Evolutionary conservation across 2,329 filamentous ascomycete genomes (phyloP).

Genomic region (Claviceps humidiphila): DNA sequence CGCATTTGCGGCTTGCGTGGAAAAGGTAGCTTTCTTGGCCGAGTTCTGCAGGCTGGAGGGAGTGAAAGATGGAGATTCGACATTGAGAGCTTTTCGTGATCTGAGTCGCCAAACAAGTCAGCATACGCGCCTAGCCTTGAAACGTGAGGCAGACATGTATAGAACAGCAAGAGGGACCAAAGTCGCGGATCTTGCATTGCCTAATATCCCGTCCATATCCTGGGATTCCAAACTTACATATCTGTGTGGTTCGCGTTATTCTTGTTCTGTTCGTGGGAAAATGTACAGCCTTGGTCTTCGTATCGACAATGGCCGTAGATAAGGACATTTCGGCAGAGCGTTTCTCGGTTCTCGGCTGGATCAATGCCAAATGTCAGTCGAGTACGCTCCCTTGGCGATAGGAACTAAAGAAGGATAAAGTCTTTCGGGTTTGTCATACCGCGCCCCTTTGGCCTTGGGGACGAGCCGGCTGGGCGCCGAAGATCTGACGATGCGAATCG

Average conservation of each 20-base stretch:
- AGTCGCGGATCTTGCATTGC: too few species aligned
- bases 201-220: too few species aligned
- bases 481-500: constrained; percentile 33
- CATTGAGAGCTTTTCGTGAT: constrained; percentile 71
- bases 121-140: not conserved
- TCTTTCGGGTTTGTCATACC: constrained; percentile 26
- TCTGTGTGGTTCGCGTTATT: constrained; percentile 31
- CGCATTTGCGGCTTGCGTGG: constrained; percentile 80
- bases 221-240: constrained; percentile 25
- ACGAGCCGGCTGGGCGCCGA: constrained; percentile 36
- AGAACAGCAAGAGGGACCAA: not conserved
- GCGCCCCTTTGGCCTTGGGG: constrained; percentile 43
- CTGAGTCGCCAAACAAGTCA: constrained; percentile 16
- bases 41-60: constrained; percentile 39
- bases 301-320: constrained; percentile 91
- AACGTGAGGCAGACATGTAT: not conserved
- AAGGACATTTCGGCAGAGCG: constrained; percentile 79
- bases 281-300: constrained; percentile 81
- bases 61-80: constrained; percentile 92
- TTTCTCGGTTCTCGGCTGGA: constrained; percentile 65
- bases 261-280: constrained; percentile 72
- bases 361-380: not conserved
- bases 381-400: not conserved
- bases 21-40: constrained; percentile 63
- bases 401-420: too few species aligned